These are phyloP conservation scores for Hymenoscyphus fraxineus DNA, from an alignment of 2,329 filamentous ascomycete genomes.

Conservation along the genomic window DNA sequence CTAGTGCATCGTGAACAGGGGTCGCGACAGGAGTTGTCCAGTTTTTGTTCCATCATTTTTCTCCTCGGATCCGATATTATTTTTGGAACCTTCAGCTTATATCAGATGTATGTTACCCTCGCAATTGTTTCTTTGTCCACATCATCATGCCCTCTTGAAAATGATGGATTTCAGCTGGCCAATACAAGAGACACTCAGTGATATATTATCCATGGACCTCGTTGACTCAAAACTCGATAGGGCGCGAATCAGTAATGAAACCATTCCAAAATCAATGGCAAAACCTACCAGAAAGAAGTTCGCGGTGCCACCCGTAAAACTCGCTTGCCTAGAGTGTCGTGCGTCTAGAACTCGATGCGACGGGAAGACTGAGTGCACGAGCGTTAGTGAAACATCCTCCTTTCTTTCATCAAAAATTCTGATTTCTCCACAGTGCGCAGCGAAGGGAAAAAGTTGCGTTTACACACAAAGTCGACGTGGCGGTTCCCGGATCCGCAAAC, in stretches of 20 bases:
- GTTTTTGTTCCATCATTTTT: neutral
- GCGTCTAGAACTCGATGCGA: slow-evolving; percentile 46
- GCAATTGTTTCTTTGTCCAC: neutral
- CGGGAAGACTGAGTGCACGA: slow-evolving; percentile 42
- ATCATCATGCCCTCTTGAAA: neutral
- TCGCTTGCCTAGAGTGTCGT: slow-evolving; percentile 48
- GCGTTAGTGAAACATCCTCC: slow-evolving; percentile 35
- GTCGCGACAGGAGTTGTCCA: neutral
- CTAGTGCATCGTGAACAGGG: neutral
- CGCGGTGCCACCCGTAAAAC: slow-evolving; percentile 44
- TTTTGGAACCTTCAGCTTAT: neutral
- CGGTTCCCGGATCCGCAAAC: slow-evolving; percentile 29
- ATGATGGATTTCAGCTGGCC: slow-evolving; percentile 6
- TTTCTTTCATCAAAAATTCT: neutral
- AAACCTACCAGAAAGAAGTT: slow-evolving; percentile 29
- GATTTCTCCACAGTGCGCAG: slow-evolving; percentile 24
- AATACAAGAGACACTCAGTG: neutral
- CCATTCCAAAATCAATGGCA: neutral
- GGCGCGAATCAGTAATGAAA: slow-evolving; percentile 4
- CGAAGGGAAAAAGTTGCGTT: slow-evolving; percentile 30
- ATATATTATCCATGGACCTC: slow-evolving; percentile 6
- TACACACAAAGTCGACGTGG: slow-evolving; percentile 33
- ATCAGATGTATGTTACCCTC: neutral
- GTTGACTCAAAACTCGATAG: slow-evolving; percentile 5
- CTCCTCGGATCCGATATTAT: neutral